Evolutionary conservation across 2,329 filamentous ascomycete species (phyloP), one percentile per base, ranked within the genome.

Genomic region (Alternaria burnsii): DNA sequence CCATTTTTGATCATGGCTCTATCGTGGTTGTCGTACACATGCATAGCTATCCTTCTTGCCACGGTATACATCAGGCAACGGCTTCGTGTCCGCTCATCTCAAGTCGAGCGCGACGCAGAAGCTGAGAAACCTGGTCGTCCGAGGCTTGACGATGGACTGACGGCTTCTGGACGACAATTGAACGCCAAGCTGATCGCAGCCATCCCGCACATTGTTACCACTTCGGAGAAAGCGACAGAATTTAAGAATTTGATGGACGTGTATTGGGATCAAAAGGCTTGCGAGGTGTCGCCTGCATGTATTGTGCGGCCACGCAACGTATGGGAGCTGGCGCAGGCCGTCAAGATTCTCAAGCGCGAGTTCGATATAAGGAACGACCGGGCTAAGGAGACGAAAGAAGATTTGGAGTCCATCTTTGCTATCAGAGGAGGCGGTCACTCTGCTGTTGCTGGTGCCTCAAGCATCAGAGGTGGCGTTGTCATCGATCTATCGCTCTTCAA

Each of bases 351-450:
- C 8, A 76, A 72, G 55, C 61, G 58, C 7, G 64, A 73, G 22
- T 72, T 70, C 40, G 70, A 75, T 22, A 72, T 78, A 3, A 76
- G 52, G 2, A 46, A 47, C 6, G 32, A 53, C 12, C 34, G 20
- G 28, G 30, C 24, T 9, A 46, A 41, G 18, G 28, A 32, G 1
- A 36, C 32, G 11, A 12, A 36, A 48, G 20, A 40, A 11, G 12
- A 42, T 5, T 3, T n/a, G 2, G 47, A 68, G 9, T 60, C 59
- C 1, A 18, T 68, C 1, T 71, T 71, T 41, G 87, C 86, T 20
- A 79, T 88, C 71, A 80, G 83, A 69, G 79, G 82, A 20, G 84
- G 84, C 14, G 81, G 80, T 0, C 81, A 83, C 32, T 63, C 66
- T n/a, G 63, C 61, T 11, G 55, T 67, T 32, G 53, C 55, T 14